A percentile compares a stretch with the other conserved stretches of the same genome.
phyloP scores from a whole-genome alignment of 805 yeast species.

The Zygotorulaspora sp. region DNA sequence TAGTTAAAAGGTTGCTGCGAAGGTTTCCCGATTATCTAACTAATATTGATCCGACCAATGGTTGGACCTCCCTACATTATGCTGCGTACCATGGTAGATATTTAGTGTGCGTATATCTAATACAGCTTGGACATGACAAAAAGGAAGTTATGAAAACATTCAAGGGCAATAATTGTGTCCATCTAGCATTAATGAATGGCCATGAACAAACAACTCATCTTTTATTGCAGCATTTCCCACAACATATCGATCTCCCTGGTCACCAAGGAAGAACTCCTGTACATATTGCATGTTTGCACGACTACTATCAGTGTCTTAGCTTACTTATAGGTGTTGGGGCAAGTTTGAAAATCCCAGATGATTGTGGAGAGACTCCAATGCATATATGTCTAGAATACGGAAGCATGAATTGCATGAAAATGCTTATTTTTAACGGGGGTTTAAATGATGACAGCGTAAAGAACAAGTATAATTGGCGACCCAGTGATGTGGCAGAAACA shows the following conservation, averaged over 20 bases:
- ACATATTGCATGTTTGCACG: slow-evolving; percentile 61
- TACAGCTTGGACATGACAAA: slow-evolving; percentile 53
- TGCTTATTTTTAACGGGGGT: slow-evolving; percentile 43
- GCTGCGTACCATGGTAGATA: slow-evolving; percentile 72
- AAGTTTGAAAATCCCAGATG: slow-evolving; percentile 65
- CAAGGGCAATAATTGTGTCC: slow-evolving; percentile 61
- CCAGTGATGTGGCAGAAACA: slow-evolving; percentile 55
- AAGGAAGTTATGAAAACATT: slow-evolving; percentile 50
- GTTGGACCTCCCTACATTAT: slow-evolving; percentile 82
- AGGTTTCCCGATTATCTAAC: slow-evolving; percentile 66
- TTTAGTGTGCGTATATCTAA: slow-evolving; percentile 56
- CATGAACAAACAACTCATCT: slow-evolving; percentile 71
- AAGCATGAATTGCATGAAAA: slow-evolving; percentile 49
- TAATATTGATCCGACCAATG: slow-evolving; percentile 63
- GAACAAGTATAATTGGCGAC: slow-evolving; percentile 62
- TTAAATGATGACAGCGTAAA: slow-evolving; percentile 45
- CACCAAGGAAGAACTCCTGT: slow-evolving; percentile 54
- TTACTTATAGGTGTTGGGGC: slow-evolving; percentile 72
- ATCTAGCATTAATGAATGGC: slow-evolving; percentile 58
- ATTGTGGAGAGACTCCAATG: slow-evolving; percentile 73
- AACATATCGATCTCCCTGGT: slow-evolving; percentile 47
- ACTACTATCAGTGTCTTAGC: slow-evolving; percentile 58
- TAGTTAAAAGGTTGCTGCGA: slow-evolving; percentile 59
- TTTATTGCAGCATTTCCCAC: slow-evolving; percentile 60
- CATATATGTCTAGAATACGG: slow-evolving; percentile 80